Conservation (phyloP, 139 green algal genomes). For the Parachlorella kessleri region DNA sequence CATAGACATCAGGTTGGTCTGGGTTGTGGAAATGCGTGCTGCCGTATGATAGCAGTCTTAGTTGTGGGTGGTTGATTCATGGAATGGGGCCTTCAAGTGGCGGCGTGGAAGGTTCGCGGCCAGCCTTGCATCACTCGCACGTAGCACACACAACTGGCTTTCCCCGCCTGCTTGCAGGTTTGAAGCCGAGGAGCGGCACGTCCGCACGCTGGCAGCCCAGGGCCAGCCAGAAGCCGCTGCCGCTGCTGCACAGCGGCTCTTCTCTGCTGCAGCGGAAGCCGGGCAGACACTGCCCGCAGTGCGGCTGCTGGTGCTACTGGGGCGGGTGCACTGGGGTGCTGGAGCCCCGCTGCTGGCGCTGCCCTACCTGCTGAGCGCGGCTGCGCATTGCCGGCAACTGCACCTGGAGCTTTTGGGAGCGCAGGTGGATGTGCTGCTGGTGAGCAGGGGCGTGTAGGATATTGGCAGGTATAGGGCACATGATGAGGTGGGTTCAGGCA, state of each 20-base stretch:
- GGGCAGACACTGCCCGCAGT: slow-evolving; percentile 35
- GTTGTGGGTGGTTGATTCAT: too few species aligned
- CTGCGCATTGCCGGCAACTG: slow-evolving; percentile 29
- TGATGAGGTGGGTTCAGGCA: too few species aligned
- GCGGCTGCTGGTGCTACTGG: slow-evolving; percentile 57
- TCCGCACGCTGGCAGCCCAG: slow-evolving; percentile 11
- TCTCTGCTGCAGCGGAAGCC: slow-evolving; percentile 14
- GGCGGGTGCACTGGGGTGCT: slow-evolving; percentile 39
- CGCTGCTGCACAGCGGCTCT: slow-evolving; percentile 14
- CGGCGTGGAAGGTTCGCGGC: too few species aligned
- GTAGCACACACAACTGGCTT: too few species aligned
- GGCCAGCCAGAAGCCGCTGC: slow-evolving; percentile 25
- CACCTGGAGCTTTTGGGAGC: slow-evolving; percentile 50
- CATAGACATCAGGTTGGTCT: slow-evolving; percentile 1
- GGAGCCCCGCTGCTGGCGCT: slow-evolving; percentile 43
- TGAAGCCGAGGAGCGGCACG: slow-evolving; percentile 31
- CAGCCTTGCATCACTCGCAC: too few species aligned
- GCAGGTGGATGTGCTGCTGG: slow-evolving; percentile 44
- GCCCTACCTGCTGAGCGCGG: slow-evolving; percentile 46
- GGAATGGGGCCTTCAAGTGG: too few species aligned
- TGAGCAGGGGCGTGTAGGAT: too few species aligned
- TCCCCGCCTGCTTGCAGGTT: slow-evolving; percentile 11
- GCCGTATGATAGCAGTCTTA: too few species aligned
- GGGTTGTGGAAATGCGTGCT: too few species aligned
- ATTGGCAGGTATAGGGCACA: too few species aligned